Conservation (phyloP, 129 eudicot genomes). For the Glebionis coronaria region DNA sequence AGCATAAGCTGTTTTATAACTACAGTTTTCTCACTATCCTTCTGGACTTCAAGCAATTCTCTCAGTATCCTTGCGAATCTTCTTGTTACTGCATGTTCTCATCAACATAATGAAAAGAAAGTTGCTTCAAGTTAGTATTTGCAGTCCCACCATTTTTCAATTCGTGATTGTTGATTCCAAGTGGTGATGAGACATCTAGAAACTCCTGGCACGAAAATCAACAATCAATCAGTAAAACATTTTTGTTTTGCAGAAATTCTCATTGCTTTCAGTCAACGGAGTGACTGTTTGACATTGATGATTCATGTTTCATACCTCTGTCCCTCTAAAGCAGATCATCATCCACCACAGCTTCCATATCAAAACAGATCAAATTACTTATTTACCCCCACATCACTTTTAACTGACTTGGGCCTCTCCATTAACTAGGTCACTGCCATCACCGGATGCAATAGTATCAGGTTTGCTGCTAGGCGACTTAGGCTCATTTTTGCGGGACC, state of each 20-base stretch:
- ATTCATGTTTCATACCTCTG: slow-evolving; percentile 22
- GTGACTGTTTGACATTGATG: neutral
- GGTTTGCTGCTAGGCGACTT: slow-evolving; percentile 46
- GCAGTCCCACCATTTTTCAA: neutral
- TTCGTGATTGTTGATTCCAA: neutral
- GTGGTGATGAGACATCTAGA: slow-evolving; percentile 12
- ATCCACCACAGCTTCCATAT: slow-evolving; percentile 22
- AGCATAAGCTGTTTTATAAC: slow-evolving; percentile 9
- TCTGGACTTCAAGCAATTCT: neutral
- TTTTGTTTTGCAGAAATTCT: no score
- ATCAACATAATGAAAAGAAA: slow-evolving; percentile 15
- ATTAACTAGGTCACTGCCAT: slow-evolving; percentile 53
- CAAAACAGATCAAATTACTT: slow-evolving; percentile 15
- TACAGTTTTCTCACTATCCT: slow-evolving; percentile 12
- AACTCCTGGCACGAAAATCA: slow-evolving; percentile 22
- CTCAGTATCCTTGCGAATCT: no score
- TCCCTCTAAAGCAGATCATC: slow-evolving; percentile 22
- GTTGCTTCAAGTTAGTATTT: slow-evolving; percentile 19
- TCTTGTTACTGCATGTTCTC: slow-evolving; percentile 14
- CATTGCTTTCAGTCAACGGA: no score
- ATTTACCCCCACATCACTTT: slow-evolving; percentile 16
- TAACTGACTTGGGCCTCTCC: slow-evolving; percentile 75
- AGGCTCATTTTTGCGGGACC: slow-evolving; percentile 42
- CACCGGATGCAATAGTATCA: slow-evolving; percentile 30
- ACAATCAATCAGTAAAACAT: neutral